Base-by-base conservation (phyloP, 2,329 filamentous ascomycete species). In the Penicillium capsulatum region DNA sequence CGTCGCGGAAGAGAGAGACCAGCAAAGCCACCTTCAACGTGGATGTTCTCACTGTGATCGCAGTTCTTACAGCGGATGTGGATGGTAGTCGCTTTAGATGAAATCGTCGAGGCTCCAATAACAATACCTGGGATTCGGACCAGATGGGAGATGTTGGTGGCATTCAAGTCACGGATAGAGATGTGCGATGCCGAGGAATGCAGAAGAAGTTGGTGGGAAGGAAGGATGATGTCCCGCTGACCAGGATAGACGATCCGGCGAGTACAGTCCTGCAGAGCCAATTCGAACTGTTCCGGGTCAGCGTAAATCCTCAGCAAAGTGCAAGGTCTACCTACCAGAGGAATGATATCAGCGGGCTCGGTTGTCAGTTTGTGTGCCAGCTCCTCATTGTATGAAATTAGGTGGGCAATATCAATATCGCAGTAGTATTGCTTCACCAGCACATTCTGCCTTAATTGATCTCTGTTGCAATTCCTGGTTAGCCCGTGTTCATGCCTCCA, bases 41-140 rank as follows among this genome's bases (percentile, higher is more conserved):
- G 75, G 11, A 97, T 68, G 16, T 77, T 76, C 48, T 86, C 76
- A 20, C 77, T 75, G 52, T 89, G 78, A 43, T 83, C 77, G 67
- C 92, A 98, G 58, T 82, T 89, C 49, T 89, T 81, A 71, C 92
- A 98, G 66, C 94, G 82, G 36, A 98, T 84, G 45, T 86, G 79
- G 16, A 98, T 75, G 17, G 82, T 75, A 5, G 89, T 96, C 4
- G 92, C 88, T 72, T 98, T 97, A 9, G 91, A 97, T 2, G 90
- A 95, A 65, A 97, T 84, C 13, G 94, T 94, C 1, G 91, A 96
- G 32, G 92, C 92, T 32, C 92, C 91, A 51, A 98, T 98, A 44
- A 98, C 88, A 50, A 98, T 98, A 35, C 92, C 94, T 1, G 92
- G 92, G 41, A 98, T 94, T 40, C 91, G 81, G 27, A 98, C 91